These are phyloP conservation scores for Coniochaeta sp. DNA, from an alignment of 2,329 filamentous ascomycete genomes.

Conservation along the genomic window DNA sequence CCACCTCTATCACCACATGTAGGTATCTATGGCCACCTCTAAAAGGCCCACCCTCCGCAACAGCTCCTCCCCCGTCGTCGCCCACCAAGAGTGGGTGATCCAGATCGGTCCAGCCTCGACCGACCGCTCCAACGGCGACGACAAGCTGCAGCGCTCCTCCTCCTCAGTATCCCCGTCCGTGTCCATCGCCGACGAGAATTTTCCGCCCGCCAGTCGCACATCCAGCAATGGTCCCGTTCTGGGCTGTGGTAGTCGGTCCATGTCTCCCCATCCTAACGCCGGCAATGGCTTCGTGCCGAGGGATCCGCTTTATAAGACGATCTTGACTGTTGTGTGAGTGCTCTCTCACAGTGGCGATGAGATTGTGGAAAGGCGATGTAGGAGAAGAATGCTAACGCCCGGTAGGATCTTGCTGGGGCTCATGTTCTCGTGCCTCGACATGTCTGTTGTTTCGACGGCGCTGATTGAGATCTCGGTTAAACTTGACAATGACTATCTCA, in stretches of 20 bases:
- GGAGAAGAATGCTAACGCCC: slow-evolving; percentile 2
- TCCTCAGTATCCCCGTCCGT: neutral
- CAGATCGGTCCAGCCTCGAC: neutral
- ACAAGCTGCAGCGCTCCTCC: too few relatives aligned
- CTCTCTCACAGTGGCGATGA: too few relatives aligned
- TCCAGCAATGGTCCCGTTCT: neutral
- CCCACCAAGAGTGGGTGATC: neutral
- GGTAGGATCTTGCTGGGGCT: slow-evolving; percentile 44
- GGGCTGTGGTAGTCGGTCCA: neutral
- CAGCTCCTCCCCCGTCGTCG: neutral
- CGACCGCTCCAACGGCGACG: neutral
- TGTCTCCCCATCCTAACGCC: neutral
- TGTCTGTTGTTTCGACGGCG: slow-evolving; percentile 51
- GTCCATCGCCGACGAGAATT: neutral
- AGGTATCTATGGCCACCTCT: neutral
- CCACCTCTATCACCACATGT: neutral
- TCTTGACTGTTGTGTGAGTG: neutral
- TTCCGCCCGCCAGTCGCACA: neutral
- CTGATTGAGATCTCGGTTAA: slow-evolving; percentile 49
- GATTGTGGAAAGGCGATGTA: neutral
- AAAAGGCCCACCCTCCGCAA: neutral
- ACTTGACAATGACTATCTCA: slow-evolving; percentile 37
- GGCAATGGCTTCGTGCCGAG: neutral
- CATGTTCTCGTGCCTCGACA: slow-evolving; percentile 50
- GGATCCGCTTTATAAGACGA: neutral